Percentiles rank a stretch among this genome's conserved stretches.
Evolutionary conservation across 148 eudicot genomes (phyloP).

Genomic region (Cornus suecica): DNA sequence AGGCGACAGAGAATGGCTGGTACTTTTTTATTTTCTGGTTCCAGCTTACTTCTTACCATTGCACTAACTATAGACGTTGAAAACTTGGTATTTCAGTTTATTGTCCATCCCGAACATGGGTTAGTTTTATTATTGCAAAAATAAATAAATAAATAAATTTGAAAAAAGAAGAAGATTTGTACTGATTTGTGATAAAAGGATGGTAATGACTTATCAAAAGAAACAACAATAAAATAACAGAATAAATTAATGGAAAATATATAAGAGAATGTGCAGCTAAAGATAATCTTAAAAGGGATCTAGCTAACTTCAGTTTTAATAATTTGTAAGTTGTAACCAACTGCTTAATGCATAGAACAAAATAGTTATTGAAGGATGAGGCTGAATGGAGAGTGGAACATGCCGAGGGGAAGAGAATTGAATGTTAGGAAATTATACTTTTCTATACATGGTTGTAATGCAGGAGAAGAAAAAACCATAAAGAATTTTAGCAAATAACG

Average conservation of each 20-base stretch:
- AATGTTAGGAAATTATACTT: too few species aligned
- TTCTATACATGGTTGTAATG: too few species aligned
- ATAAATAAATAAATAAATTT: too few species aligned
- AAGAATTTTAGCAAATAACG: too few species aligned
- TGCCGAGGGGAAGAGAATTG: too few species aligned
- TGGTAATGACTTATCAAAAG: not conserved
- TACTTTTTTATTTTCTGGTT: slow-evolving; percentile 22
- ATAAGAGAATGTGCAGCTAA: not conserved
- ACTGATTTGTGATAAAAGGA: not conserved
- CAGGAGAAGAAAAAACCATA: too few species aligned
- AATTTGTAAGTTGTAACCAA: not conserved
- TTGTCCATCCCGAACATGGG: not conserved
- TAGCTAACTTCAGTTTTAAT: not conserved
- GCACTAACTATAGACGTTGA: not conserved
- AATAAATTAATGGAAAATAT: not conserved
- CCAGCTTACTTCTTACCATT: slow-evolving; percentile 10
- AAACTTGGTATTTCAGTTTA: not conserved
- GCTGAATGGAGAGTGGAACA: too few species aligned
- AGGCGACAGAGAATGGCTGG: slow-evolving; percentile 98
- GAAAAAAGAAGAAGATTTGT: too few species aligned
- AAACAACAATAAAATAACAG: not conserved
- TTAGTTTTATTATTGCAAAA: too few species aligned
- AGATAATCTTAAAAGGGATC: not conserved
- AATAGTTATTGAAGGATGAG: too few species aligned
- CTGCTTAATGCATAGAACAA: not conserved